These are phyloP conservation scores for Tephrocybe sp. DNA, from an alignment of 768 basidiomycete species.

Conservation along the genomic window DNA sequence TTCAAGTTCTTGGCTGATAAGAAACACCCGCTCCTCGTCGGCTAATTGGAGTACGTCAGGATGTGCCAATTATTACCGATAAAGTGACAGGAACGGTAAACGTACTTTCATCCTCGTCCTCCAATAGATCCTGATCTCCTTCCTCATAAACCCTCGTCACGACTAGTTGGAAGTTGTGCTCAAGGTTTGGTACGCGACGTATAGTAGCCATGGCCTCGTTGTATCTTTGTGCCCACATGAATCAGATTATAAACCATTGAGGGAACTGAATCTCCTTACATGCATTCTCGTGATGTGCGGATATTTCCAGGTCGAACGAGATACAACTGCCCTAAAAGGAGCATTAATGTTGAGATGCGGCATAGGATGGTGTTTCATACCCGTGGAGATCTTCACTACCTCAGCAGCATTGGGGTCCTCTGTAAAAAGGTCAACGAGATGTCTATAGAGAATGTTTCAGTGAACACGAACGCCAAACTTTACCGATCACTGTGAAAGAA, in stretches of 20 bases:
- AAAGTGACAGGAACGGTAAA: slow-evolving; percentile 5
- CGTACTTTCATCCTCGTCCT: slow-evolving; percentile 90
- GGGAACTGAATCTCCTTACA: slow-evolving; percentile 54
- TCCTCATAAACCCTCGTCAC: slow-evolving; percentile 97
- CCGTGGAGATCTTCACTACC: slow-evolving; percentile 90
- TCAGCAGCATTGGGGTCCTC: slow-evolving; percentile 95
- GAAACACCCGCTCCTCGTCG: slow-evolving; percentile 90
- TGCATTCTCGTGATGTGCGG: slow-evolving; percentile 94
- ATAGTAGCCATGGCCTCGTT: slow-evolving; percentile 96
- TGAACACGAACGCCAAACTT: slow-evolving; percentile 86
- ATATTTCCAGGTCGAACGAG: slow-evolving; percentile 90
- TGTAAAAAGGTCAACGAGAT: slow-evolving; percentile 35
- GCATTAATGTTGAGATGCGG: slow-evolving; percentile 4
- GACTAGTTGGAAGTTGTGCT: slow-evolving; percentile 86
- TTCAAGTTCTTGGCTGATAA: slow-evolving; percentile 87
- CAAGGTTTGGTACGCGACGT: slow-evolving; percentile 74
- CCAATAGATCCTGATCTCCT: slow-evolving; percentile 91
- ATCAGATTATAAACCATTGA: slow-evolving; percentile 1
- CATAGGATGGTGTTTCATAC: slow-evolving; percentile 17
- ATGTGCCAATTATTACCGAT: neutral
- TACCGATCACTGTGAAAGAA: slow-evolving; percentile 67
- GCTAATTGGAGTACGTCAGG: slow-evolving; percentile 45
- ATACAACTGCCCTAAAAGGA: slow-evolving; percentile 67
- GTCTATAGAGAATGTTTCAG: slow-evolving; percentile 15
- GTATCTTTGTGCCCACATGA: slow-evolving; percentile 61